These are phyloP conservation scores for Nakazawaea pomicola DNA, from an alignment of 805 yeast genomes.

Conservation along the genomic window DNA sequence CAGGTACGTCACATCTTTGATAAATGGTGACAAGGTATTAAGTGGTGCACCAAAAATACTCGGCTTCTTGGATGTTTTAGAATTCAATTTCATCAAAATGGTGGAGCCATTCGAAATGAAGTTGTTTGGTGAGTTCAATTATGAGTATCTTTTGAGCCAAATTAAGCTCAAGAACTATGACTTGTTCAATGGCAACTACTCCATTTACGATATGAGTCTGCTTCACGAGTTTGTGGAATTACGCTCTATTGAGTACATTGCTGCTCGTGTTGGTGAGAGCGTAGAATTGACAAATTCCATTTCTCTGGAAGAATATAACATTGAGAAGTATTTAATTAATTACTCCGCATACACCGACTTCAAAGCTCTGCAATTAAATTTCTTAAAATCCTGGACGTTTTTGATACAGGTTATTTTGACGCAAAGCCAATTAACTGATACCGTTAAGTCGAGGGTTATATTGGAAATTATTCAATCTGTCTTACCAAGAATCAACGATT, in stretches of 20 bases:
- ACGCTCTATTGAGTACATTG: conserved; percentile 21
- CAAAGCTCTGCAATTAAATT: conserved; percentile 48
- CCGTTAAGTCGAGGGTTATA: conserved; percentile 55
- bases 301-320: conserved; percentile 18
- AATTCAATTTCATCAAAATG: conserved; percentile 43
- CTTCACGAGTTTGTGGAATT: conserved; percentile 27
- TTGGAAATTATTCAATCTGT: conserved; percentile 71
- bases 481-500: conserved; percentile 72
- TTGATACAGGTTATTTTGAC: conserved; percentile 68
- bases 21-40: conserved; percentile 43
- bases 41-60: conserved; percentile 64
- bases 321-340: conserved; percentile 38
- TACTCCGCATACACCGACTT: conserved; percentile 42
- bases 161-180: conserved; percentile 25
- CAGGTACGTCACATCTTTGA: conserved; percentile 47
- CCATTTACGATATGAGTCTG: conserved; percentile 38
- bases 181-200: conserved; percentile 18
- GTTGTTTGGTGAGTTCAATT: conserved; percentile 31
- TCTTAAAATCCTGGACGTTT: conserved; percentile 80
- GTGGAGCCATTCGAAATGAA: conserved; percentile 34
- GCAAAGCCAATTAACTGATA: conserved; percentile 46
- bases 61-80: conserved; percentile 65
- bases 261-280: conserved; percentile 6
- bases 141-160: conserved; percentile 36
- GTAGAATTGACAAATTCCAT: conserved; percentile 3